Evolutionary conservation across 2,329 filamentous ascomycete species (phyloP).

Genomic region (Nemania sp.): DNA sequence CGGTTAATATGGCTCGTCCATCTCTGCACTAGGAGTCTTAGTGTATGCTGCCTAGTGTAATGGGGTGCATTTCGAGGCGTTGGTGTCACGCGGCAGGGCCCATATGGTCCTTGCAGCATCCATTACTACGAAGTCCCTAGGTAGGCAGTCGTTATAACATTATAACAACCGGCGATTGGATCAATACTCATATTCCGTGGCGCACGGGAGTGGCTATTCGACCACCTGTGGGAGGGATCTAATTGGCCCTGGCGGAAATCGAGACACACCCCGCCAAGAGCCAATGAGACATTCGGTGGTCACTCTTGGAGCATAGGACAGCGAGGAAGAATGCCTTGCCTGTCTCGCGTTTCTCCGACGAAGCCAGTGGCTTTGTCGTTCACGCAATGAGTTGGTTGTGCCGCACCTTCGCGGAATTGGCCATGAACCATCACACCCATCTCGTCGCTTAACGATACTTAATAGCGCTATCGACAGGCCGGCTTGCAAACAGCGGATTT

Average conservation of each 20-base stretch:
- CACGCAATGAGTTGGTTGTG: neutral
- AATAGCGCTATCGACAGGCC: neutral
- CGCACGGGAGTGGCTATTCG: neutral
- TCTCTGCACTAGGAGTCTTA: no score
- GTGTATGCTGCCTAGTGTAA: no score
- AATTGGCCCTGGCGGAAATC: neutral
- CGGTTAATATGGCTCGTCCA: neutral
- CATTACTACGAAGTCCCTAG: no score
- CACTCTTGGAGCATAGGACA: neutral
- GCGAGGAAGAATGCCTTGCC: neutral
- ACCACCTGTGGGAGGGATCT: neutral
- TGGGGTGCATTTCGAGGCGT: no score
- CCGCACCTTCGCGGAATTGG: neutral
- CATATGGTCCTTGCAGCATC: neutral
- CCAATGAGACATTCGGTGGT: neutral
- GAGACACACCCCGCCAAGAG: neutral
- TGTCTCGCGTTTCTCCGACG: conserved; percentile 2
- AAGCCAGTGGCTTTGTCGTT: neutral
- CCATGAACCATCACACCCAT: conserved; percentile 1
- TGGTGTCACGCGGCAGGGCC: conserved; percentile 5
- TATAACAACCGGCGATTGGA: neutral
- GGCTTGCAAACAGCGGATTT: neutral
- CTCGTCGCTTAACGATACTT: no score
- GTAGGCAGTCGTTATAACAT: no score
- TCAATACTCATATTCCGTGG: neutral